phyloP scores from a whole-genome alignment of 192 early-diverging fungal species.

The Rhizophagus sp. region DNA sequence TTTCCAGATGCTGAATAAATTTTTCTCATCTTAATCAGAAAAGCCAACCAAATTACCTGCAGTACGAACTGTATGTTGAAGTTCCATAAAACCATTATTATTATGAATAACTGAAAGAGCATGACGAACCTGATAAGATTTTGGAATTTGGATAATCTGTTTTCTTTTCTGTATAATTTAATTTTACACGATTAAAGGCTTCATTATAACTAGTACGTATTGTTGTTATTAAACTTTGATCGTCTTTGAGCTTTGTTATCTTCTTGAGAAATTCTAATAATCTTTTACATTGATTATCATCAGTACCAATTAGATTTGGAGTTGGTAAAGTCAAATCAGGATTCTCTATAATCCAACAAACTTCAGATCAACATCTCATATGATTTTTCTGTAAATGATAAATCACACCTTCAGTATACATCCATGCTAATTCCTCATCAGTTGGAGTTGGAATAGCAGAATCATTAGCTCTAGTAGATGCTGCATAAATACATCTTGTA shows the following conservation, averaged over 20 bases:
- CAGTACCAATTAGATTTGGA: background rate
- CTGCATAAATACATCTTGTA: background rate
- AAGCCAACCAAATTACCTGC: no score
- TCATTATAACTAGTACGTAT: background rate
- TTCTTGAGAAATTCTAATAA: conserved; percentile 1
- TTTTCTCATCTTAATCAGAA: no score
- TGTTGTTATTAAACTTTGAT: conserved; percentile 6
- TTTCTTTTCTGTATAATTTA: conserved; percentile 3
- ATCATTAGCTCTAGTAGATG: background rate
- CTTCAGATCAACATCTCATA: background rate
- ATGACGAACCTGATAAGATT: background rate
- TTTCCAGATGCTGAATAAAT: no score
- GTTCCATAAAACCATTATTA: background rate
- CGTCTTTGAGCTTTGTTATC: background rate
- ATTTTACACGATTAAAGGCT: background rate
- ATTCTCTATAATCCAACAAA: background rate
- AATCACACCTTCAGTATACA: conserved; percentile 2
- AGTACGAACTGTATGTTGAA: no score
- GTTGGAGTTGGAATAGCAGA: background rate
- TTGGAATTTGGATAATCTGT: background rate
- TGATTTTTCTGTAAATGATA: background rate
- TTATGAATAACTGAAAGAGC: background rate
- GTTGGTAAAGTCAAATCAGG: background rate
- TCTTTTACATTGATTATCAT: background rate
- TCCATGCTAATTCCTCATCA: background rate